These are phyloP conservation scores for Malassezia sympodialis DNA, from an alignment of 1,284 basidiomycete species.

Conservation along the genomic window DNA sequence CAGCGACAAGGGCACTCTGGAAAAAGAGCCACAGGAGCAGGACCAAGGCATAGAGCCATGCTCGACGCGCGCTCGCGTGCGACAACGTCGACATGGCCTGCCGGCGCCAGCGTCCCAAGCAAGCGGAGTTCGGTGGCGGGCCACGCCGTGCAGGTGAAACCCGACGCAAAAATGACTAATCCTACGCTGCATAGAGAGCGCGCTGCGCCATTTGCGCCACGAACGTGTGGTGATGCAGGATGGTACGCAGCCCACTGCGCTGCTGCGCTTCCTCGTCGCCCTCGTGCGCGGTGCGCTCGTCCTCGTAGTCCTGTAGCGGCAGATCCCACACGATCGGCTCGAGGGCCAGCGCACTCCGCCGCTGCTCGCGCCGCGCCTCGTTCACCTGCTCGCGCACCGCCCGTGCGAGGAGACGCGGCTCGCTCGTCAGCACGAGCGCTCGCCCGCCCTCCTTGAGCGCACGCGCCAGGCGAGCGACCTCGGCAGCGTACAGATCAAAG, in stretches of 20 bases:
- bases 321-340: background rate
- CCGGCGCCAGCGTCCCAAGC: background rate
- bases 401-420: constrained; percentile 2
- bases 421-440: constrained; percentile 13
- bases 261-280: background rate
- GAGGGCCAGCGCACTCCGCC: background rate
- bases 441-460: background rate
- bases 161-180: background rate
- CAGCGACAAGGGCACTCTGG: background rate
- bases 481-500: constrained; percentile 3
- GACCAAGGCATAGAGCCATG: background rate
- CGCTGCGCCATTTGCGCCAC: constrained; percentile 1
- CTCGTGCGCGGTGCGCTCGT: constrained; percentile 1
- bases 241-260: constrained; percentile 6
- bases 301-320: background rate
- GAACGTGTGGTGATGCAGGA: constrained; percentile 9
- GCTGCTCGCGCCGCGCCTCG: constrained; percentile 1
- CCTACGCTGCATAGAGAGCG: background rate
- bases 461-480: background rate
- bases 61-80: background rate
- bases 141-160: background rate
- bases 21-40: background rate
- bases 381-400: constrained; percentile 16
- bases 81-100: background rate
- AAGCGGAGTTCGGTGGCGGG: background rate